phyloP scores from a whole-genome alignment of 1,284 basidiomycete genomes.

The Volvariella volvacea region DNA sequence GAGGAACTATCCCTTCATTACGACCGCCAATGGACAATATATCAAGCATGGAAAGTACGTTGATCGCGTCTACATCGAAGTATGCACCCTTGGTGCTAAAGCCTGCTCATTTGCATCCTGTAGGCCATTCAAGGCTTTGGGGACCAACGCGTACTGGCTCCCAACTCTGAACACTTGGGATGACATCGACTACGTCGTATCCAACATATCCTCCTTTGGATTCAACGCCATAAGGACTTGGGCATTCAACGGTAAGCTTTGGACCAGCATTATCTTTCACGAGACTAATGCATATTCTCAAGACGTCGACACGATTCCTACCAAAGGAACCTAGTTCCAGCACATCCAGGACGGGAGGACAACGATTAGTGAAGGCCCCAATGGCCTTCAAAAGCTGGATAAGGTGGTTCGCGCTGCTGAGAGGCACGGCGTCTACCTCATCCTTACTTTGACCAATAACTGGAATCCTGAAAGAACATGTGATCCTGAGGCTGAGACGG shows the following conservation, averaged over 20 bases:
- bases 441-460: conserved; percentile 66
- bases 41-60: conserved; percentile 42
- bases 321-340: conserved; percentile 54
- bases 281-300: neutral
- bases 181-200: conserved; percentile 53
- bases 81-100: conserved; percentile 1
- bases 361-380: conserved; percentile 53
- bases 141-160: conserved; percentile 67
- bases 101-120: neutral
- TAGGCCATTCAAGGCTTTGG: conserved; percentile 49
- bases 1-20: conserved; percentile 29
- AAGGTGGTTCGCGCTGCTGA: conserved; percentile 52
- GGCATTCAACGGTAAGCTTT: conserved; percentile 49
- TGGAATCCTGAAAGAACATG: conserved; percentile 38
- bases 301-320: conserved; percentile 50
- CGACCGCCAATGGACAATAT: conserved; percentile 35
- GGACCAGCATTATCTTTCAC: conserved; percentile 1
- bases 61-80: no score
- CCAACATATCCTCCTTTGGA: conserved; percentile 48
- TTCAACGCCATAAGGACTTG: conserved; percentile 61
- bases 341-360: conserved; percentile 37
- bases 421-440: conserved; percentile 51
- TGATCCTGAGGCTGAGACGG: conserved; percentile 16
- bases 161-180: conserved; percentile 44
- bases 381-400: conserved; percentile 63